Conservation (phyloP, 2,329 filamentous ascomycete species). For the Pseudocercospora fuligena region DNA sequence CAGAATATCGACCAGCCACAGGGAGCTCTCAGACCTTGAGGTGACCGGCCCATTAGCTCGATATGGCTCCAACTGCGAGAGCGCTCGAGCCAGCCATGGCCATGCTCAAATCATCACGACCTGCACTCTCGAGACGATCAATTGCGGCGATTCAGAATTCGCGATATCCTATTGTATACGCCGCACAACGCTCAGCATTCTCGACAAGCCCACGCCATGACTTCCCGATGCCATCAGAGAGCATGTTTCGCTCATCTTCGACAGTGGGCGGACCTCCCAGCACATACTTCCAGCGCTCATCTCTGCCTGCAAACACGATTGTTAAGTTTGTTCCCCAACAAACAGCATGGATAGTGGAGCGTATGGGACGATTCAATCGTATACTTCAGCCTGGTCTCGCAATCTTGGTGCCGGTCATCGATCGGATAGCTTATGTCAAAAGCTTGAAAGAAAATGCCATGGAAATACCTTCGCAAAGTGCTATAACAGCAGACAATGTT, state of each 20-base stretch:
- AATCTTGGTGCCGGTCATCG: conserved; percentile 84
- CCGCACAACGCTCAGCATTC: conserved; percentile 32
- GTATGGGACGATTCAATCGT: conserved; percentile 96
- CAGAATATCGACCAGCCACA: neutral
- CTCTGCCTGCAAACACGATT: conserved; percentile 88
- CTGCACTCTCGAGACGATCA: conserved; percentile 39
- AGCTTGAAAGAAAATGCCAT: conserved; percentile 94
- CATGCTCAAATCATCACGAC: conserved; percentile 47
- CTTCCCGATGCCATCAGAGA: conserved; percentile 38
- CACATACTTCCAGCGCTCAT: conserved; percentile 51
- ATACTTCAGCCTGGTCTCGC: conserved; percentile 92
- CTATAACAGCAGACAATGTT: conserved; percentile 98
- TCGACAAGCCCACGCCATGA: conserved; percentile 34
- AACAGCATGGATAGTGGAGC: conserved; percentile 99
- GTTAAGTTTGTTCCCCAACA: conserved; percentile 96
- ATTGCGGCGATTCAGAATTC: conserved; percentile 41
- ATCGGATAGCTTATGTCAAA: conserved; percentile 97
- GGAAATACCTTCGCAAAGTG: conserved; percentile 96
- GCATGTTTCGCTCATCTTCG: conserved; percentile 41
- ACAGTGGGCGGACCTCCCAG: conserved; percentile 36
- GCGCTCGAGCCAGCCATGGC: conserved; percentile 32
- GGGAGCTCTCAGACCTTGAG: neutral
- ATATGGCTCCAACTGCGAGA: neutral
- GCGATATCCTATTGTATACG: conserved; percentile 36
- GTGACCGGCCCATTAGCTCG: neutral